phyloP scores from a whole-genome alignment of 345 rosid species.

The Hibiscus syriacus region DNA sequence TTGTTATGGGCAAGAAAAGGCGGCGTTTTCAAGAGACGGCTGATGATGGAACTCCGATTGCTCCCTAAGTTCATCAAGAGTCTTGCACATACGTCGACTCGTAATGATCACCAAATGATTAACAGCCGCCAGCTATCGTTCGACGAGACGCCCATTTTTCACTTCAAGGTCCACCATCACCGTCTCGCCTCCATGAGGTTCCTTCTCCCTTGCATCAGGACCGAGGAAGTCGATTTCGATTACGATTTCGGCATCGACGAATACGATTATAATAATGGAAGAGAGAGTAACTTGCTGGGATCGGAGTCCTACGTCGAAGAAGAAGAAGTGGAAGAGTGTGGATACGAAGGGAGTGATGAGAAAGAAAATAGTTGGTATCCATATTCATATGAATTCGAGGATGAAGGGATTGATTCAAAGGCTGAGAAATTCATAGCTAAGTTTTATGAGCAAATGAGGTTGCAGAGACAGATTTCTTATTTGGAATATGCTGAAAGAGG shows the following conservation, averaged over 20 bases:
- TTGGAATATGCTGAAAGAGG: neutral
- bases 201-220: neutral
- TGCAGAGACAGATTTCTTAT: neutral
- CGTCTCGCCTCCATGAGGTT: neutral
- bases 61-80: neutral
- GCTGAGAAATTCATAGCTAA: neutral
- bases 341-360: neutral
- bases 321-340: neutral
- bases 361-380: neutral
- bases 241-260: neutral
- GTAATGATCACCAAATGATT: neutral
- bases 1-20: neutral
- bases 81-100: neutral
- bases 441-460: neutral
- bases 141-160: neutral
- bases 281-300: neutral
- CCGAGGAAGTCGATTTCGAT: neutral
- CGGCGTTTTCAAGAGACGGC: neutral
- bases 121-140: neutral
- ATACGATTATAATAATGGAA: neutral
- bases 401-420: neutral
- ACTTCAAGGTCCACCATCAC: neutral
- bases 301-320: neutral
- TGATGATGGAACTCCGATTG: neutral
- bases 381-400: neutral